Conservation (phyloP, 2,329 filamentous ascomycete species). For the Stemphylium beticola region DNA sequence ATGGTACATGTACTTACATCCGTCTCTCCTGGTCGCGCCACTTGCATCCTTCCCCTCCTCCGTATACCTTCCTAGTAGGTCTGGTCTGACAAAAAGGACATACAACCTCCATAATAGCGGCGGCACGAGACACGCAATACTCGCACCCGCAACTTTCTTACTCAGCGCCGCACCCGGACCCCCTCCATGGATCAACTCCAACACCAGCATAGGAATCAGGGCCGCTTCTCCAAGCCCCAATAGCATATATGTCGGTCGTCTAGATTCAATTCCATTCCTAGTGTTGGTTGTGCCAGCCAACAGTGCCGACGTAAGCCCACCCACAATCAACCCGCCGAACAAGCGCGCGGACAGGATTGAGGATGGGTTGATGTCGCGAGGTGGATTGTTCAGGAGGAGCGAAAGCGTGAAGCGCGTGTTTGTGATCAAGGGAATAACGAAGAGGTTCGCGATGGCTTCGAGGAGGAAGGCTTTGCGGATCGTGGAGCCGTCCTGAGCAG, state of each 20-base stretch:
- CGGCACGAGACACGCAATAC: slow-evolving; percentile 26
- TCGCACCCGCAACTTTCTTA: slow-evolving; percentile 19
- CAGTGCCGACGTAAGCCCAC: slow-evolving; percentile 32
- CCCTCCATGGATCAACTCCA: slow-evolving; percentile 26
- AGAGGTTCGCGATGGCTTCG: slow-evolving; percentile 37
- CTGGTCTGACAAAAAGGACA: slow-evolving; percentile 30
- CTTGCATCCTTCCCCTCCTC: slow-evolving; percentile 8
- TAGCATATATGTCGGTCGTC: slow-evolving; percentile 31
- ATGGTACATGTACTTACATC: slow-evolving; percentile 5
- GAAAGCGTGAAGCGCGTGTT: slow-evolving; percentile 30
- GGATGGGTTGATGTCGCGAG: slow-evolving; percentile 28
- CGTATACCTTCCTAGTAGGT: slow-evolving; percentile 28
- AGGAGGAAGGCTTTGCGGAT: slow-evolving; percentile 37
- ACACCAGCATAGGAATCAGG: slow-evolving; percentile 27
- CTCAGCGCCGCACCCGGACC: slow-evolving; percentile 27
- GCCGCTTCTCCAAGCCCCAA: slow-evolving; percentile 29
- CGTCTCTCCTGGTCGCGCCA: slow-evolving; percentile 1
- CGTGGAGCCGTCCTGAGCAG: slow-evolving; percentile 19
- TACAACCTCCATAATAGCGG: slow-evolving; percentile 35
- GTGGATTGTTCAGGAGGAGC: slow-evolving; percentile 25
- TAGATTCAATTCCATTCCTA: slow-evolving; percentile 33
- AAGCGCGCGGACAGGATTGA: slow-evolving; percentile 33
- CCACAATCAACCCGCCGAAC: slow-evolving; percentile 30
- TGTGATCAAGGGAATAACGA: slow-evolving; percentile 34
- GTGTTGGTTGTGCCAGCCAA: slow-evolving; percentile 31